Base-by-base conservation (phyloP, 805 yeast genomes). In the Cyberlindnera xishuangbannaensis region DNA sequence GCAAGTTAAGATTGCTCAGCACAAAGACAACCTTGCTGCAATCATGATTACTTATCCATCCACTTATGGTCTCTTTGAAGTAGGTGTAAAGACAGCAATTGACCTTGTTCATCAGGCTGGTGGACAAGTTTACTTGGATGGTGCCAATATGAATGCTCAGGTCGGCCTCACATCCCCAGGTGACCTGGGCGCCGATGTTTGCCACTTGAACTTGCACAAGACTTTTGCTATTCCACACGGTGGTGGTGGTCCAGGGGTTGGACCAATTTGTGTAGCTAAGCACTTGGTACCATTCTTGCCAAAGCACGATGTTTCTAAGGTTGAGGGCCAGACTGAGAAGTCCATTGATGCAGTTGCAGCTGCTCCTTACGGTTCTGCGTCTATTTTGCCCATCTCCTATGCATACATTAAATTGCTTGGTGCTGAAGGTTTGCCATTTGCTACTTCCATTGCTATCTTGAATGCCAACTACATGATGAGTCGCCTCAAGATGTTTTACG, bases 221-320 rank as follows among this genome's bases (percentile, higher is more conserved):
- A 92, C 98, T 1, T 92, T 92, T 68, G 87, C 97, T 28, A 86
- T 92, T 53, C 94, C 96, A 35, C 98, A 92, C 54, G 98, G 98
- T 54, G 98, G 98, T 56, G 98, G 98, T 57, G 98, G 98, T 27
- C 98, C 98, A 26, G 98, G 97, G 55, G 95, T 87, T 51, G 98
- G 97, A 14, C 97, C 97, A 32, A 92, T 92, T 44, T 86, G 97
- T 70, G 97, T 90, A 37, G 80, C 78, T 47, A 64, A 70, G 31
- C 95, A 86, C 59, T 67, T 92, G 50, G 72, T 70, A 27, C 84
- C 85, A 34, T 87, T 75, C 62, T 70, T 92, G 50, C 98, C 98
- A 28, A 65, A 68, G 11, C 97, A 92, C 61, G 71, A 73, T 15
- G 65, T 83, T 25, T 67, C 74, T 12, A 48, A 60, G 17, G 71